Evolutionary conservation across 2,329 filamentous ascomycete species (phyloP).

Genomic region (Ramularia endophylla): DNA sequence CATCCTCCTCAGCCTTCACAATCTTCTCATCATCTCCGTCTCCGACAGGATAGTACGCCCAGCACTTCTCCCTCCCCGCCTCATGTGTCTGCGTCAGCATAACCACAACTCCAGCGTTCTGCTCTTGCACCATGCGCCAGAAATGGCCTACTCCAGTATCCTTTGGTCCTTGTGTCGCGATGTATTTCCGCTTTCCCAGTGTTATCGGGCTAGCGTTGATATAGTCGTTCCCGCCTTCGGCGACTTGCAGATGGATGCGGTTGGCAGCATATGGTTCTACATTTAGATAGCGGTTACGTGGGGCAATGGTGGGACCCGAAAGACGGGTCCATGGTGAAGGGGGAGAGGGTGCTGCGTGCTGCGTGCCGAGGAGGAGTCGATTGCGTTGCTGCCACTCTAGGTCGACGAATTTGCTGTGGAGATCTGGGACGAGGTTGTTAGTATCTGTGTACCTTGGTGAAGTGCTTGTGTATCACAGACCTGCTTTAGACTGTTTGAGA

Average conservation of each 20-base stretch:
- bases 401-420: constrained; percentile 55
- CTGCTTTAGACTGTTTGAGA: constrained; percentile 43
- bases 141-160: constrained; percentile 69
- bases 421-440: constrained; percentile 39
- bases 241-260: constrained; percentile 72
- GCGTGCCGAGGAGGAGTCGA: constrained; percentile 44
- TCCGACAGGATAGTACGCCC: constrained; percentile 63
- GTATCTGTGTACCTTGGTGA: constrained; percentile 3
- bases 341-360: constrained; percentile 33
- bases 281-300: constrained; percentile 79
- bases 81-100: constrained; percentile 93
- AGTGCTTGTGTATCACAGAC: constrained; percentile 34
- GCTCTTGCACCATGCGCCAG: constrained; percentile 82
- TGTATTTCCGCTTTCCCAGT: constrained; percentile 56
- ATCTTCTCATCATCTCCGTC: constrained; percentile 16
- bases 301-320: constrained; percentile 48
- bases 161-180: constrained; percentile 86
- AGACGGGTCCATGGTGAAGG: constrained; percentile 56
- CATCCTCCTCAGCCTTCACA: constrained; percentile 31
- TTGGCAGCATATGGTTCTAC: constrained; percentile 88
- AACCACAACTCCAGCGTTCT: constrained; percentile 64
- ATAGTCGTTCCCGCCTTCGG: constrained; percentile 53
- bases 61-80: constrained; percentile 73
- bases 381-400: constrained; percentile 56
- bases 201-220: constrained; percentile 47